Base-by-base conservation (phyloP, 768 basidiomycete species). In the Gloeostereum incarnatum region DNA sequence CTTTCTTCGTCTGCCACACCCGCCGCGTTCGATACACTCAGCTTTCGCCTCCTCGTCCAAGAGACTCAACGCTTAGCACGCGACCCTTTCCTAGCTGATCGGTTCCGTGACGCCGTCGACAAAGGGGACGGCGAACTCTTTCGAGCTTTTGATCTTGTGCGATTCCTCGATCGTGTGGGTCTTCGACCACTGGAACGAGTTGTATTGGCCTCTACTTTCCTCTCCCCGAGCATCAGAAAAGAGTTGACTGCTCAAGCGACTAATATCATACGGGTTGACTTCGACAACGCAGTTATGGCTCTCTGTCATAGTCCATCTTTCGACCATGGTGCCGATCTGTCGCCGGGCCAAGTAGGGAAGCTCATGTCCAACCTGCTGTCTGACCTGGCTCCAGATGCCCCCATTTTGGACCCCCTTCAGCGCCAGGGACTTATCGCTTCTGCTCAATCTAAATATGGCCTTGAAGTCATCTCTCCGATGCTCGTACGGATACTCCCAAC, bases 91-190 rank as follows among this genome's bases (percentile, higher is more conserved):
- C 75, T 91, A 32, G 85, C 90, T 38, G 87, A 89, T 63, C 78
- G 89, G 46, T 93, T 92, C 60, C 77, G 87, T 44, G 88, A 91
- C 58, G 87, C 83, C 34, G 75, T 93, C 41, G 85, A 90, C 69
- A 85, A 80, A 55, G 87, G 81, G 36, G 86, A 91, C 55, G 87
- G 83, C 32, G 84, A 89, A 44, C 63, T 78, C 37, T 88, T 91
- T 56, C 75, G 83, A 41, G 70, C 80, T 50, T 90, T 92, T 50
- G 87, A 90, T 68, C 70, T 93, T 36, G 61, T 74, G 42, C 77
- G 85, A 62, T 91, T 91, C 51, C 71, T 74, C 43, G 85, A 91
- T 66, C 78, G 88, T 42, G 66, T 89, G 27, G 83, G 83, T 36
- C 68, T 92, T 31, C 74, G 80, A 31, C 75, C 89, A 14, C 72